Evolutionary conservation across 2,329 filamentous ascomycete species (phyloP).

Genomic region (Aspergillus eucalypticola): DNA sequence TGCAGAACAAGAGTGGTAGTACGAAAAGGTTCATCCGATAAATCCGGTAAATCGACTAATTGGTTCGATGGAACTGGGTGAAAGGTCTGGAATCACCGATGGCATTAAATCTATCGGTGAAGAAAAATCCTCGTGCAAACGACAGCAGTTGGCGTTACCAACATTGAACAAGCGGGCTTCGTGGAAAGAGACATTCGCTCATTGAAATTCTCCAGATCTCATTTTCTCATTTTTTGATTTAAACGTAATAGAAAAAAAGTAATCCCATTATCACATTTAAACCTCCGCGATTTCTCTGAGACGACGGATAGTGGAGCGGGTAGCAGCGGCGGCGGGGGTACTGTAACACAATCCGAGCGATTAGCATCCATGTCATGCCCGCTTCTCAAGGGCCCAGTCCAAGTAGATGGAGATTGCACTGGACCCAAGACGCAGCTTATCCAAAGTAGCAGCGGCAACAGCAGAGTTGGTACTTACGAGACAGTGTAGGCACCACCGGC

Average conservation of each 20-base stretch:
- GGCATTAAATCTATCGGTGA: constrained; percentile 24
- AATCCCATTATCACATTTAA: constrained; percentile 43
- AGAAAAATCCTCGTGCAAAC: background rate
- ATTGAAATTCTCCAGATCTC: constrained; percentile 32
- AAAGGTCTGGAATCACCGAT: constrained; percentile 20
- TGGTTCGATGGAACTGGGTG: constrained; percentile 9
- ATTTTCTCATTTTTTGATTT: constrained; percentile 41
- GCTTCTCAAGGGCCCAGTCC: background rate
- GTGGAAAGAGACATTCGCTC: constrained; percentile 20
- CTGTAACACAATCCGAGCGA: constrained; percentile 47
- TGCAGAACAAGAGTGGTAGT: background rate
- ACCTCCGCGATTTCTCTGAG: constrained; percentile 97
- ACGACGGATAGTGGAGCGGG: constrained; percentile 94
- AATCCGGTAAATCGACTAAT: background rate
- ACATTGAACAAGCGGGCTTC: constrained; percentile 25
- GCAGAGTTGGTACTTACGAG: constrained; percentile 68
- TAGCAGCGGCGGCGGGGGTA: constrained; percentile 89
- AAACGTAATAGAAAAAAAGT: constrained; percentile 40
- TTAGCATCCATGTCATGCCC: constrained; percentile 18
- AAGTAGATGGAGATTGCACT: background rate
- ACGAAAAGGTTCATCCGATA: background rate
- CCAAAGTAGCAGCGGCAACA: background rate
- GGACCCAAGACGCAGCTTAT: background rate
- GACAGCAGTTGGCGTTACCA: constrained; percentile 21
- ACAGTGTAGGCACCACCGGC: constrained; percentile 94